Evolutionary conservation across 305 asterid genomes (phyloP), one percentile per base, ranked within the genome.

Genomic region (Rubia balearica): DNA sequence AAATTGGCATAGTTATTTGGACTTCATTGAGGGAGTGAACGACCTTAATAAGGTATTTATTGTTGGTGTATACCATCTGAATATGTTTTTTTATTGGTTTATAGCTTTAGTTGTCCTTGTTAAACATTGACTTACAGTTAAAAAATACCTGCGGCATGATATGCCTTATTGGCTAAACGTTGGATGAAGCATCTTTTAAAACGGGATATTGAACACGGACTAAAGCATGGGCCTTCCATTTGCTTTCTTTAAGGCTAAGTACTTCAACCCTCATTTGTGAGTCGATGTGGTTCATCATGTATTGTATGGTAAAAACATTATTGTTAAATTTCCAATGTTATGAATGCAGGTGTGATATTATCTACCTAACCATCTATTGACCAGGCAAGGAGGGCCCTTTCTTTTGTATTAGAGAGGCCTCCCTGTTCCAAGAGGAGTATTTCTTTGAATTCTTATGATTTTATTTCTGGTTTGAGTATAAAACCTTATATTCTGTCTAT

Each of bases 271-370:
- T 89, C 96, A 89, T 88, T 90, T 91, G 86, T 84, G 97, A 88
- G 92, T 91, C 88, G 80, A 88, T 79, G 78, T 93, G 97, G 94
- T 93, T 90, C 92, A 79, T 84, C 85, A 83, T 85, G 81, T 84
- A 82, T 85, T 79, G 85, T 86, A 74, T 77, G 83, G 76, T 78
- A n/a, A 77, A 75, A 76, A 76, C 78, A 79, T 85, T 70, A 70
- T 81, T 81, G 83, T 91, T 87, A 77, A 89, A 88, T 83, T 87
- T 83, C 87, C 80, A 83, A 87, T 88, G 91, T 89, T 94, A 91
- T 88, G 89, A 88, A 91, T 91, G 98, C 99, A 91, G 98, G 98
- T 89, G 86, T 90, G 86, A 86, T 76, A 89, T 94, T 91, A 85
- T 85, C 90, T 87, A 85, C 96, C 90, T 91, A 89, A 91, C 86